Percentiles rank a stretch among this genome's conserved stretches.
phyloP scores from a whole-genome alignment of 148 eudicot species.

The Rhododendron kiyosumense region DNA sequence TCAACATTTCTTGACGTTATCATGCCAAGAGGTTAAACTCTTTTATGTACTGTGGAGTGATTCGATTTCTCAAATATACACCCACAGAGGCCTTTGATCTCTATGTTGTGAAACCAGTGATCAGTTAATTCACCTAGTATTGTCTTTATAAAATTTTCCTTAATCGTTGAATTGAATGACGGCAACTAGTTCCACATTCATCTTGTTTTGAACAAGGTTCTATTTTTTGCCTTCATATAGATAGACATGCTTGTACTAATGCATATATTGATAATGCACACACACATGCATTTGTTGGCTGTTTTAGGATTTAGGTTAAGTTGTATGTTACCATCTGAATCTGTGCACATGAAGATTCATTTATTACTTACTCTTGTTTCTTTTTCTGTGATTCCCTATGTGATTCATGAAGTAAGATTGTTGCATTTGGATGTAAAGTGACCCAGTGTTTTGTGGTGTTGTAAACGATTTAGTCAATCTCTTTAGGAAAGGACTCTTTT shows the following conservation, averaged over 20 bases:
- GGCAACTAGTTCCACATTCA: no score
- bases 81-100: not conserved
- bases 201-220: no score
- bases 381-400: conserved; percentile 17
- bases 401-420: conserved; percentile 93
- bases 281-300: not conserved
- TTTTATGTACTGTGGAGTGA: not conserved
- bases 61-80: not conserved
- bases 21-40: not conserved
- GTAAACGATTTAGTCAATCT: not conserved
- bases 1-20: not conserved
- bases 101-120: not conserved
- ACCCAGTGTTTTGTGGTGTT: conserved; percentile 5
- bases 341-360: not conserved
- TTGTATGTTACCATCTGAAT: not conserved
- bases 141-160: no score
- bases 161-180: no score
- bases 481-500: no score
- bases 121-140: not conserved
- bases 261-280: no score
- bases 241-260: no score
- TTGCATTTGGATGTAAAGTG: conserved; percentile 14
- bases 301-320: not conserved
- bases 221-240: no score
- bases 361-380: not conserved